phyloP scores from a whole-genome alignment of 305 asterid genomes.

The Fraxinus platypoda region DNA sequence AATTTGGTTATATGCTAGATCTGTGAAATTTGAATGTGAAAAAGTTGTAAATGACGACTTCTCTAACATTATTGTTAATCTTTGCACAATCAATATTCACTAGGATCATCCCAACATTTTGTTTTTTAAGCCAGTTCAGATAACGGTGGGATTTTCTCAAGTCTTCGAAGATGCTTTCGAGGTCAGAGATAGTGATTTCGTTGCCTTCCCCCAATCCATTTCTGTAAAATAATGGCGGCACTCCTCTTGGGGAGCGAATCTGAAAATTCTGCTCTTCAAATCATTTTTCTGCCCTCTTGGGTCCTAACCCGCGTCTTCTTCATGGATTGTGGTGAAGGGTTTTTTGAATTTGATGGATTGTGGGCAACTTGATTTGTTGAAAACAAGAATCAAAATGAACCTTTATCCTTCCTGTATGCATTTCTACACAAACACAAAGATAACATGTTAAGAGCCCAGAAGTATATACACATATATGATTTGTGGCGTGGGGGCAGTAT shows the following conservation, averaged over 20 bases:
- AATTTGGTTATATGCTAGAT: neutral
- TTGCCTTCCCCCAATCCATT: constrained; percentile 73
- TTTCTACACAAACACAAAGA: constrained; percentile 34
- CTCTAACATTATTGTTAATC: neutral
- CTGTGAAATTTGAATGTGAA: neutral
- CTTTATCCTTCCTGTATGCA: constrained; percentile 33
- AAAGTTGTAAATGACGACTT: too few species aligned
- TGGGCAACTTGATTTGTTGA: constrained; percentile 41
- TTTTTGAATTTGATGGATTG: constrained; percentile 28
- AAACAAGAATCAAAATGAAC: constrained; percentile 48
- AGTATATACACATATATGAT: neutral
- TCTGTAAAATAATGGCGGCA: constrained; percentile 60
- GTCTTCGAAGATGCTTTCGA: constrained; percentile 67
- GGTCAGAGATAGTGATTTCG: constrained; percentile 49
- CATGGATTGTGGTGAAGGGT: constrained; percentile 15
- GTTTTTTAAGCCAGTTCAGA: neutral
- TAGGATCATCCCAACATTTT: neutral
- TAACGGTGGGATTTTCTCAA: constrained; percentile 59
- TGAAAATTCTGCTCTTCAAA: neutral
- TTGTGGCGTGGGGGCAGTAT: constrained; percentile 24
- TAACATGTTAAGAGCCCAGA: neutral
- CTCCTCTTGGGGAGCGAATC: constrained; percentile 68
- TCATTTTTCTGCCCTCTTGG: neutral
- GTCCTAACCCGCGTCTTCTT: constrained; percentile 1
- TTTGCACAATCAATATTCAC: neutral